These are phyloP conservation scores for Xylariaceae sp. DNA, from an alignment of 2,329 filamentous ascomycete species.

Conservation along the genomic window DNA sequence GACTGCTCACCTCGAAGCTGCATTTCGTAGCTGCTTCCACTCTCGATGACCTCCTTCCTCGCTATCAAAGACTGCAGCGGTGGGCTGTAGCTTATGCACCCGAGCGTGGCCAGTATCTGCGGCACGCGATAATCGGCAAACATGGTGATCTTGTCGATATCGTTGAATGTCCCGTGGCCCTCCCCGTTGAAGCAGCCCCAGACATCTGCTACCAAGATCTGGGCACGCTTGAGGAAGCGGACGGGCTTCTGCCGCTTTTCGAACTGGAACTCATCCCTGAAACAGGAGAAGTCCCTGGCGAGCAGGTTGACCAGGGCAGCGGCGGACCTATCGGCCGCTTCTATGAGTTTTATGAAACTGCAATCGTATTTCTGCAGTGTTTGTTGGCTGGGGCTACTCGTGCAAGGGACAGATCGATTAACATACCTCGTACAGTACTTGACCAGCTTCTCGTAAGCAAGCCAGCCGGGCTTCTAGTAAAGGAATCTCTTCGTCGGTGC, in stretches of 20 bases:
- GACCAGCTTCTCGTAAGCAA: slow-evolving; percentile 78
- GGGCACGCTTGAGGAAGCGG: slow-evolving; percentile 85
- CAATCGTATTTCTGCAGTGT: slow-evolving; percentile 72
- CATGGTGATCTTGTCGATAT: slow-evolving; percentile 96
- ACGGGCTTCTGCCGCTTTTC: slow-evolving; percentile 64
- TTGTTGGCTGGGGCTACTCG: no score
- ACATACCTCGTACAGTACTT: slow-evolving; percentile 68
- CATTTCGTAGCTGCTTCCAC: slow-evolving; percentile 73
- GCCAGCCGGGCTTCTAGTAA: slow-evolving; percentile 70
- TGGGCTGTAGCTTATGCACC: slow-evolving; percentile 80
- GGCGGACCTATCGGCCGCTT: slow-evolving; percentile 70
- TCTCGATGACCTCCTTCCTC: slow-evolving; percentile 57
- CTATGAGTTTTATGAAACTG: slow-evolving; percentile 67
- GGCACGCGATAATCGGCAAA: slow-evolving; percentile 98
- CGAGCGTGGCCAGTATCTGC: slow-evolving; percentile 80
- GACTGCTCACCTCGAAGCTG: slow-evolving; percentile 66
- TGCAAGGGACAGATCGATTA: slow-evolving; percentile 11
- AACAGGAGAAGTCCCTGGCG: slow-evolving; percentile 75
- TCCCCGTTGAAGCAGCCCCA: slow-evolving; percentile 93
- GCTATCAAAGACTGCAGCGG: slow-evolving; percentile 67
- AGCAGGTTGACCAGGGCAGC: slow-evolving; percentile 81
- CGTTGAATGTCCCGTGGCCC: slow-evolving; percentile 72
- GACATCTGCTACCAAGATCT: slow-evolving; percentile 91
- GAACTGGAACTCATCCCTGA: slow-evolving; percentile 74
- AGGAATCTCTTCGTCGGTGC: slow-evolving; percentile 81